phyloP scores from a whole-genome alignment of 192 early-diverging fungal genomes.

The Backusella australiensis region DNA sequence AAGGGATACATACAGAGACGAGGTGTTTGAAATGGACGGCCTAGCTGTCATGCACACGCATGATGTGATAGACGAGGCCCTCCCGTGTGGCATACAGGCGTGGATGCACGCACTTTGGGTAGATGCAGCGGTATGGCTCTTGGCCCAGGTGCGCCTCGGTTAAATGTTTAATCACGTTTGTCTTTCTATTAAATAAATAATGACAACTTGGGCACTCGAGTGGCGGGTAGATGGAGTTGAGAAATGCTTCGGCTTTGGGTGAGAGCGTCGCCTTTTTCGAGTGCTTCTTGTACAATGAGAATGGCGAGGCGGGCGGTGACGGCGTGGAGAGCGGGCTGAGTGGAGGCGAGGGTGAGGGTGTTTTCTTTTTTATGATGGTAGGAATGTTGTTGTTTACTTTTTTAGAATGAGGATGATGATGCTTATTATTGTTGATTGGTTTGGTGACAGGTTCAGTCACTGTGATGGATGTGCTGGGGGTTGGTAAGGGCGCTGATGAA shows the following conservation, averaged over 20 bases:
- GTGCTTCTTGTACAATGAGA: not conserved
- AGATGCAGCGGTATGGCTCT: conserved; percentile 34
- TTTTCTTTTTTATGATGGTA: not conserved
- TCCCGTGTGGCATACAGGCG: conserved; percentile 36
- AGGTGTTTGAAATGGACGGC: conserved; percentile 34
- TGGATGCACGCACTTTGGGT: conserved; percentile 26
- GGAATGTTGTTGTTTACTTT: not conserved
- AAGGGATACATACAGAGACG: conserved; percentile 58
- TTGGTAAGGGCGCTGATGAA: not conserved
- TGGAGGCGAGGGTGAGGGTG: not conserved
- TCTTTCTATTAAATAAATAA: conserved; percentile 26
- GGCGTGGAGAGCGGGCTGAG: not conserved
- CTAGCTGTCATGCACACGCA: conserved; percentile 25
- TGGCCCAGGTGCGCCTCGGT: conserved; percentile 19
- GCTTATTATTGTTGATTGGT: not conserved
- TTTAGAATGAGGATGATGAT: not conserved
- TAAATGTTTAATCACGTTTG: conserved; percentile 34
- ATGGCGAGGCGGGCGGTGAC: not conserved
- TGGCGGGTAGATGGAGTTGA: conserved; percentile 25
- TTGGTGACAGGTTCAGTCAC: not conserved
- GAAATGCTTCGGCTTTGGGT: conserved; percentile 4
- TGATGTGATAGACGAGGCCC: conserved; percentile 36
- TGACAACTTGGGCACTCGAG: conserved; percentile 31
- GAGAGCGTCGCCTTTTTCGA: conserved; percentile 15
- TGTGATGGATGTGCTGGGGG: not conserved